These are phyloP conservation scores for Lentinus polychrous DNA, from an alignment of 1,284 basidiomycete species.

Conservation along the genomic window DNA sequence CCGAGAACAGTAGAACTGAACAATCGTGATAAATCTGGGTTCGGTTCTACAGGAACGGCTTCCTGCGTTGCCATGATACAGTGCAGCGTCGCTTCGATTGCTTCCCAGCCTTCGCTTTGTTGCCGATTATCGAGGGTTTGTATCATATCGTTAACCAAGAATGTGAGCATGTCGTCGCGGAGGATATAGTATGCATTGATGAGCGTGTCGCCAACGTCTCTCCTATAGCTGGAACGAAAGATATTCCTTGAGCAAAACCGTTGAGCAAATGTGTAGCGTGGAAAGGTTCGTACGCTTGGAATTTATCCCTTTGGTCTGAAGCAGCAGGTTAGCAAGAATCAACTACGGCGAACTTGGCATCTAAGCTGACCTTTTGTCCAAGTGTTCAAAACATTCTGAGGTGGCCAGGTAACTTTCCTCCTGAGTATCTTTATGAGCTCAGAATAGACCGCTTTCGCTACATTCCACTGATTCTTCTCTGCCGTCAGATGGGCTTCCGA, in stretches of 20 bases:
- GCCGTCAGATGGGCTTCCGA: slow-evolving; percentile 23
- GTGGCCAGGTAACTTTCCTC: slow-evolving; percentile 70
- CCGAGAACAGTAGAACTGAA: slow-evolving; percentile 69
- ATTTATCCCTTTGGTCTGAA: slow-evolving; percentile 68
- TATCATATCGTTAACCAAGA: slow-evolving; percentile 55
- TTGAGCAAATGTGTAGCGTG: slow-evolving; percentile 1
- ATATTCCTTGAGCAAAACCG: slow-evolving; percentile 1
- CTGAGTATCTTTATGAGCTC: slow-evolving; percentile 68
- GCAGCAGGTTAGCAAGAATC: slow-evolving; percentile 5
- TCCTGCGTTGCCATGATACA: slow-evolving; percentile 83
- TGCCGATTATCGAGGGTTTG: slow-evolving; percentile 39
- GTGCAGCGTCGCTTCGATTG: slow-evolving; percentile 79
- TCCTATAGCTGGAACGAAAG: slow-evolving; percentile 53
- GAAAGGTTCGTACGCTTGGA: slow-evolving; percentile 60
- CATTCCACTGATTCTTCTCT: slow-evolving; percentile 39
- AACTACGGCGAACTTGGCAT: slow-evolving; percentile 4
- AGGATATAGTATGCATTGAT: slow-evolving; percentile 90
- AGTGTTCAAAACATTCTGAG: slow-evolving; percentile 31
- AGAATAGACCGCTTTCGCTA: slow-evolving; percentile 72
- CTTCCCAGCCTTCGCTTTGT: slow-evolving; percentile 58
- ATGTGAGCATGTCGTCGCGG: slow-evolving; percentile 72
- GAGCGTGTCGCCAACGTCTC: slow-evolving; percentile 86
- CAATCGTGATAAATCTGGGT: slow-evolving; percentile 54
- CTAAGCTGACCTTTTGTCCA: slow-evolving; percentile 62
- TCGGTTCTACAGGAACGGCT: slow-evolving; percentile 72